A percentile compares a stretch with the other conserved stretches of the same genome.
Conservation (phyloP, 306 rosid species). For the Malus asiatica region DNA sequence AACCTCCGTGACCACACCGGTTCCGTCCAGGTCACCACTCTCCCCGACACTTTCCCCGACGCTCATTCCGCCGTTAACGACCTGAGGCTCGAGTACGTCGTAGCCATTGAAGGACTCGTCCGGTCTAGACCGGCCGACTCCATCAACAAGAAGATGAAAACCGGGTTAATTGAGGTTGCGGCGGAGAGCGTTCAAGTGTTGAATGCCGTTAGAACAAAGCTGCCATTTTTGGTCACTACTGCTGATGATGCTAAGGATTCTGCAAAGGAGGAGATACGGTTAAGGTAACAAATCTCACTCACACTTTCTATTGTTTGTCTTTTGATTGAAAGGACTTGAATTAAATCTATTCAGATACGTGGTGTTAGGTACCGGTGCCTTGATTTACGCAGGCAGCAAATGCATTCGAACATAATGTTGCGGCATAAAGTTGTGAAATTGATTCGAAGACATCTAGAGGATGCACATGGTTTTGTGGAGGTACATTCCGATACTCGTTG, state of each 20-base stretch:
- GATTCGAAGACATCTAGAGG: constrained; percentile 82
- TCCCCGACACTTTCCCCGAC: constrained; percentile 77
- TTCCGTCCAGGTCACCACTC: constrained; percentile 81
- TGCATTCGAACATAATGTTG: constrained; percentile 71
- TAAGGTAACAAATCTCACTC: constrained; percentile 42
- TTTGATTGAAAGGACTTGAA: not conserved
- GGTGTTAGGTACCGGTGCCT: constrained; percentile 76
- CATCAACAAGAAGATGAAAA: constrained; percentile 73
- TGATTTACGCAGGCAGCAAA: constrained; percentile 79
- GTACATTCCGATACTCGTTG: constrained; percentile 23
- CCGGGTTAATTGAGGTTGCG: constrained; percentile 83
- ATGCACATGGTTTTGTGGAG: constrained; percentile 83
- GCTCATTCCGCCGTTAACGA: constrained; percentile 63
- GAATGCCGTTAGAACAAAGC: constrained; percentile 65
- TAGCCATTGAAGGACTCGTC: constrained; percentile 79
- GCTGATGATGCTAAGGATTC: constrained; percentile 74
- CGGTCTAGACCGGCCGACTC: constrained; percentile 75
- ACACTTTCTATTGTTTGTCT: not conserved
- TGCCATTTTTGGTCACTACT: constrained; percentile 83
- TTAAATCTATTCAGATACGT: constrained; percentile 3
- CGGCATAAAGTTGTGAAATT: constrained; percentile 87
- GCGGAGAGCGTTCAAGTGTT: constrained; percentile 71
- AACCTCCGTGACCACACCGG: constrained; percentile 87
- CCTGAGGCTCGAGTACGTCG: constrained; percentile 76
- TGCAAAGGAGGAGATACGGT: constrained; percentile 82